Evolutionary conservation across 169 alveolate species (phyloP).

Genomic region (Eimeria maxima): DNA sequence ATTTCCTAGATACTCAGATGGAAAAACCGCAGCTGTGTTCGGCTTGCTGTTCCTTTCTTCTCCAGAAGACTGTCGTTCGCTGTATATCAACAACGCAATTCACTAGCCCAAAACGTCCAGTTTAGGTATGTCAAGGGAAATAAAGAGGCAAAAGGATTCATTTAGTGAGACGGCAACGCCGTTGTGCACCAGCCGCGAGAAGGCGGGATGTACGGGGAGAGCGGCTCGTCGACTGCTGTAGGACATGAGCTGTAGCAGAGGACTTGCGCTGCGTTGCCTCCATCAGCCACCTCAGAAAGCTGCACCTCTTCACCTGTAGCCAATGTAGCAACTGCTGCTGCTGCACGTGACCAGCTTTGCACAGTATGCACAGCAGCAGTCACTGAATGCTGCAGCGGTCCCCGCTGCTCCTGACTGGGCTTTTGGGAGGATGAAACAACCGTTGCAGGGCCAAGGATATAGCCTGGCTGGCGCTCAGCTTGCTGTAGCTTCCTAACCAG

Average conservation of each 20-base stretch:
- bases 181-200: slow-evolving; percentile 8
- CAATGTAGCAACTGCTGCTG: too few relatives aligned
- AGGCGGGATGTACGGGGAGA: neutral
- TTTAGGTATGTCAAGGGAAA: too few relatives aligned
- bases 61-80: too few relatives aligned
- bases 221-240: slow-evolving; percentile 29
- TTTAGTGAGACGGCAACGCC: slow-evolving; percentile 8
- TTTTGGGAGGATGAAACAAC: neutral
- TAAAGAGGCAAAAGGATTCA: too few relatives aligned
- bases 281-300: neutral
- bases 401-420: neutral
- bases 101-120: too few relatives aligned
- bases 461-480: neutral
- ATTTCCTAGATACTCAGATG: too few relatives aligned
- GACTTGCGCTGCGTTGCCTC: neutral
- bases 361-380: neutral
- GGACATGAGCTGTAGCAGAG: slow-evolving; percentile 51
- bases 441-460: neutral
- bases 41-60: too few relatives aligned
- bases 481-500: slow-evolving; percentile 10
- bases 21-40: too few relatives aligned
- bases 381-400: neutral
- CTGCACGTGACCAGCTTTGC: too few relatives aligned
- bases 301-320: neutral
- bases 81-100: too few relatives aligned